Conservation (phyloP, 306 rosid genomes). For the Albizia julibrissin region DNA sequence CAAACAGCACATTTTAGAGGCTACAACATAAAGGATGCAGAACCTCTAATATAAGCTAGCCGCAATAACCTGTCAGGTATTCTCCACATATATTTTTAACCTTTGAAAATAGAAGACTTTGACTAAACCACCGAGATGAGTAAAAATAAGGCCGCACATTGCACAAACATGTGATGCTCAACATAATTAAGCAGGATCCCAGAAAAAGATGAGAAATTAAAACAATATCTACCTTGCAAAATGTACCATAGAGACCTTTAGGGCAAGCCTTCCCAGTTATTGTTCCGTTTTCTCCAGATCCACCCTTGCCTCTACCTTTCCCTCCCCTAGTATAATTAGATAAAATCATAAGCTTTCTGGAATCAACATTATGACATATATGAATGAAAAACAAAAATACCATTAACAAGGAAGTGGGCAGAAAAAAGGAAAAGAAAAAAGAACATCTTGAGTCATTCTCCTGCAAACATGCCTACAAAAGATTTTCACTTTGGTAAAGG, state of each 20-base stretch:
- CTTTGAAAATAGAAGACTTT: conserved; percentile 18
- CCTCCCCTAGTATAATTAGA: conserved; percentile 76
- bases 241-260: conserved; percentile 83
- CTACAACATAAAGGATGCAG: conserved; percentile 5
- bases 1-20: conserved; percentile 14
- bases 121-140: conserved; percentile 3
- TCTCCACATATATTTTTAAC: not conserved
- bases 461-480: conserved; percentile 9
- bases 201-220: conserved; percentile 1
- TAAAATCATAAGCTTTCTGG: not conserved
- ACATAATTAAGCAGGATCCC: not conserved
- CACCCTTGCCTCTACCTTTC: conserved; percentile 58
- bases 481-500: not conserved
- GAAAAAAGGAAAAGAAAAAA: not conserved
- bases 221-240: conserved; percentile 70
- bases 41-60: conserved; percentile 8
- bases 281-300: conserved; percentile 79
- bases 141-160: not conserved
- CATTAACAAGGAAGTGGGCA: not conserved
- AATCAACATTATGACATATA: conserved; percentile 9
- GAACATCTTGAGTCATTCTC: not conserved
- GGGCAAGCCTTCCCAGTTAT: conserved; percentile 88
- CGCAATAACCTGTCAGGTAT: not conserved
- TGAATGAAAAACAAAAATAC: not conserved
- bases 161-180: conserved; percentile 9